Conservation (phyloP, 2,329 filamentous ascomycete species). For the Aspergillus jensenii region DNA sequence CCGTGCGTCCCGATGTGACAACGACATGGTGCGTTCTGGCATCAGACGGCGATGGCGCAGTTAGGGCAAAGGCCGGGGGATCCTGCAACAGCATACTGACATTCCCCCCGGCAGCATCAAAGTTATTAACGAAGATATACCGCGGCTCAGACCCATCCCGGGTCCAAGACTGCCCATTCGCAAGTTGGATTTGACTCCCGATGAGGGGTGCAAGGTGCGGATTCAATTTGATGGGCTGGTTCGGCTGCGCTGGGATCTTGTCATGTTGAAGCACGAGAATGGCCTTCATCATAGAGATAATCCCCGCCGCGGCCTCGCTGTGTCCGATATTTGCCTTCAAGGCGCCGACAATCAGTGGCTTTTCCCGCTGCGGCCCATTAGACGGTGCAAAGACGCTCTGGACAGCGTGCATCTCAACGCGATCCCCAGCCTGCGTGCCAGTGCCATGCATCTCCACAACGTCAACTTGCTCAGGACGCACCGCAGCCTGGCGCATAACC, state of each 20-base stretch:
- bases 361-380: constrained; percentile 54
- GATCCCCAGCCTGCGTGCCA: constrained; percentile 40
- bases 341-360: constrained; percentile 29
- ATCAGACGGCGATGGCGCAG: constrained; percentile 34
- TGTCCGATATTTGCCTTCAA: constrained; percentile 45
- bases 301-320: constrained; percentile 40
- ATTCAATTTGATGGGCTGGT: constrained; percentile 55
- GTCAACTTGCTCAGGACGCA: constrained; percentile 36
- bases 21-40: constrained; percentile 54
- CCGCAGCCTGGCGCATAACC: constrained; percentile 35
- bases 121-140: constrained; percentile 59
- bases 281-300: constrained; percentile 56
- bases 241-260: constrained; percentile 63
- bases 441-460: constrained; percentile 44
- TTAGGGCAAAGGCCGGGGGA: not conserved
- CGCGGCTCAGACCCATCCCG: constrained; percentile 22
- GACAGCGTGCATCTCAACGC: constrained; percentile 38
- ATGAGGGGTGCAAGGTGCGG: constrained; percentile 27
- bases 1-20: constrained; percentile 56
- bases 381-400: constrained; percentile 27
- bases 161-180: constrained; percentile 5
- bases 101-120: constrained; percentile 70
- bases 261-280: constrained; percentile 64
- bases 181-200: not conserved
- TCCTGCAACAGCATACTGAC: constrained; percentile 49